These are phyloP conservation scores for Prunus salicina DNA, from an alignment of 306 rosid species.

Conservation along the genomic window DNA sequence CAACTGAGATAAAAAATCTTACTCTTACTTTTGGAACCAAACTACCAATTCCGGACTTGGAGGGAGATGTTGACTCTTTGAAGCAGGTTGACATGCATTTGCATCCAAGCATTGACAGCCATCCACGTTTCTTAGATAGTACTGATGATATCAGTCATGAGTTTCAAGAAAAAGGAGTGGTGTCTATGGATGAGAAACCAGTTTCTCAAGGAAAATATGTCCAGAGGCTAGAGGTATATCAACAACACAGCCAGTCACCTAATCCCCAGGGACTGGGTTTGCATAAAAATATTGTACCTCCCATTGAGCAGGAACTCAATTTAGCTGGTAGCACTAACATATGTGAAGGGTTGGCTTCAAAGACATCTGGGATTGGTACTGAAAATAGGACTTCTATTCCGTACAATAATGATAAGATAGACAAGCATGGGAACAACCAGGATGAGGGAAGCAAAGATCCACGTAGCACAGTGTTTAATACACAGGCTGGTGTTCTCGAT, in stretches of 20 bases:
- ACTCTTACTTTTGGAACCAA: conserved; percentile 32
- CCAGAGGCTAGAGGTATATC: conserved; percentile 4
- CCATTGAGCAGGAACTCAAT: conserved; percentile 5
- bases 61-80: conserved; percentile 11
- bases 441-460: conserved; percentile 14
- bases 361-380: neutral
- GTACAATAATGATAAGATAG: neutral
- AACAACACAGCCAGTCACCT: conserved; percentile 2
- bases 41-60: conserved; percentile 14
- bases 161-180: conserved; percentile 19
- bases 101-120: conserved; percentile 12
- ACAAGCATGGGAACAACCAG: conserved; percentile 6
- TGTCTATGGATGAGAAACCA: conserved; percentile 17
- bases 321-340: conserved; percentile 9
- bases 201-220: conserved; percentile 11
- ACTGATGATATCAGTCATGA: conserved; percentile 3
- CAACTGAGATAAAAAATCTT: conserved; percentile 19
- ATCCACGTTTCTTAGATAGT: neutral
- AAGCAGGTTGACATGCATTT: conserved; percentile 17
- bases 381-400: conserved; percentile 7
- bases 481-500: conserved; percentile 28
- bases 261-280: conserved; percentile 5
- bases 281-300: conserved; percentile 6
- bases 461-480: neutral
- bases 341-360: neutral